Percentiles rank a stretch among this genome's conserved stretches.
phyloP scores from a whole-genome alignment of 495 filamentous ascomycete species.

The Xeromyces bisporus region DNA sequence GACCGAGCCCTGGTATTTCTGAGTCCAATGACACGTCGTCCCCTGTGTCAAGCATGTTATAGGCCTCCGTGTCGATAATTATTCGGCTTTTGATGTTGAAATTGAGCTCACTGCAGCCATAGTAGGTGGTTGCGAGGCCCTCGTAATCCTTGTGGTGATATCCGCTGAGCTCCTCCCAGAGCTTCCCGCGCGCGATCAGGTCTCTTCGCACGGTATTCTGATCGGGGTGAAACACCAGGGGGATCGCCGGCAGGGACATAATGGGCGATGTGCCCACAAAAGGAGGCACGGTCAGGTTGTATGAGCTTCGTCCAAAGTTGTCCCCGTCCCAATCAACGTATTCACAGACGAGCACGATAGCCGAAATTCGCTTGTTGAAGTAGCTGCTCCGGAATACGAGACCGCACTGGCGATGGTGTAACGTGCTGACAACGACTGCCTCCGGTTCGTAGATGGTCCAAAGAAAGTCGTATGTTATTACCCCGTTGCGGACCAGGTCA shows the following conservation, averaged over 20 bases:
- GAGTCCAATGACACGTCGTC: constrained; percentile 9
- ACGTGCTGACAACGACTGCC: no score
- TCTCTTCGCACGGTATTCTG: constrained; percentile 7
- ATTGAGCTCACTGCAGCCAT: constrained; percentile 16
- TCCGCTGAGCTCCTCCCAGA: constrained; percentile 38
- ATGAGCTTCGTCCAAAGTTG: constrained; percentile 32
- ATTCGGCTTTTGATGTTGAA: constrained; percentile 37
- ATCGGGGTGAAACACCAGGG: constrained; percentile 37
- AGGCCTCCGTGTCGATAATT: constrained; percentile 35
- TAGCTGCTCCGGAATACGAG: no score
- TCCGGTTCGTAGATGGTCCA: no score
- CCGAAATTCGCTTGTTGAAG: no score
- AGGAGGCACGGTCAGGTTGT: constrained; percentile 24
- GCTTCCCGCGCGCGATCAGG: constrained; percentile 29
- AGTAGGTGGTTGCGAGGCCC: constrained; percentile 25
- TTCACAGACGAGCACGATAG: constrained; percentile 36
- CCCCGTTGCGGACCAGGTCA: constrained; percentile 38
- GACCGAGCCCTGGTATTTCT: neutral
- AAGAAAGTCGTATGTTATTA: constrained; percentile 45
- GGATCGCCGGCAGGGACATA: constrained; percentile 36
- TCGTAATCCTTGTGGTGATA: constrained; percentile 45
- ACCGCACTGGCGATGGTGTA: no score
- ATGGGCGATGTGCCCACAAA: constrained; percentile 43
- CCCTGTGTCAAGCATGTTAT: constrained; percentile 20
- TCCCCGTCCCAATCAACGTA: constrained; percentile 46